Conservation (phyloP, 1,139 yeast species). For the Lodderomyces jiufengensis region DNA sequence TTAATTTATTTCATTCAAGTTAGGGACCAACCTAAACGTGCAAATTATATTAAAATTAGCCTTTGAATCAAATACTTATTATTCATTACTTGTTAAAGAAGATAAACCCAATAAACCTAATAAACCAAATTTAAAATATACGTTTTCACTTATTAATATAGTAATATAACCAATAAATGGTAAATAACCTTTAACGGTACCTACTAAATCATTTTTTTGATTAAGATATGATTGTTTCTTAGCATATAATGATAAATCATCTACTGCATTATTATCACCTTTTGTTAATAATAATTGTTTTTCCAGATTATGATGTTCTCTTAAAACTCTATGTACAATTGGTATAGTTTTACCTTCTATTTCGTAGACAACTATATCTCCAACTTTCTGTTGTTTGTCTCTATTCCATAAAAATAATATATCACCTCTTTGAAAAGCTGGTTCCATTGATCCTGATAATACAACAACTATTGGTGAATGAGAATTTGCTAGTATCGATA, state of each 20-base stretch:
- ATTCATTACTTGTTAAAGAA: slow-evolving; percentile 48
- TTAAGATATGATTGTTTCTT: slow-evolving; percentile 73
- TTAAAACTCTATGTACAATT: slow-evolving; percentile 89
- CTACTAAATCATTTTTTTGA: slow-evolving; percentile 74
- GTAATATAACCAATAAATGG: slow-evolving; percentile 94
- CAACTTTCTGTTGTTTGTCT: slow-evolving; percentile 62
- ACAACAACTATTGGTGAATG: slow-evolving; percentile 96
- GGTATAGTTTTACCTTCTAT: slow-evolving; percentile 80
- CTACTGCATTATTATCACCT: slow-evolving; percentile 94
- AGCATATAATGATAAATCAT: slow-evolving; percentile 84
- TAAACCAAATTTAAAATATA: slow-evolving; percentile 67
- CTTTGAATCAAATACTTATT: too few species aligned
- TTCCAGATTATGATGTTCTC: slow-evolving; percentile 62
- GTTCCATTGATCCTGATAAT: slow-evolving; percentile 98
- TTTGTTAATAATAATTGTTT: slow-evolving; percentile 83
- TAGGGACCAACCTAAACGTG: too few species aligned
- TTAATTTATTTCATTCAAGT: too few species aligned
- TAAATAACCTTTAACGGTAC: slow-evolving; percentile 85
- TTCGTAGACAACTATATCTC: slow-evolving; percentile 97
- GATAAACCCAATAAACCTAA: slow-evolving; percentile 66
- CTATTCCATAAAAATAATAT: slow-evolving; percentile 89
- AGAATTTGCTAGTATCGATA: slow-evolving; percentile 74
- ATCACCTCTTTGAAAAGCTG: slow-evolving; percentile 98
- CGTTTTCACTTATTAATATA: slow-evolving; percentile 85
- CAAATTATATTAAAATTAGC: too few species aligned